Evolutionary conservation across 306 rosid genomes (phyloP), one percentile per base, ranked within the genome.

Genomic region (Ormosia semicastrata): DNA sequence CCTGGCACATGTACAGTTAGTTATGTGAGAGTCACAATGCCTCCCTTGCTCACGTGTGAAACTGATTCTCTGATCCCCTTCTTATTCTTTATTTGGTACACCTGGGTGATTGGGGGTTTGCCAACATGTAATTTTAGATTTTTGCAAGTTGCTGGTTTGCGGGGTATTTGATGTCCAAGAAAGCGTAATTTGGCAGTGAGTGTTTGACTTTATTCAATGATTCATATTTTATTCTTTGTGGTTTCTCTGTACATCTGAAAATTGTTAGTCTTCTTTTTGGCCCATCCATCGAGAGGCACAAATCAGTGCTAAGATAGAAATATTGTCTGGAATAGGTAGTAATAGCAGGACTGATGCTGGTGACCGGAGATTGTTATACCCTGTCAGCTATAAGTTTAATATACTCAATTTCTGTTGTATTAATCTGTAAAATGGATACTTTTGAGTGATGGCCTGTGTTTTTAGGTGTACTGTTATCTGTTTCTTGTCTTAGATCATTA

Each of bases 401-500:
- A 30, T 15, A 43, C 44, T 73, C 37, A 73, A 71, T 65, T 30
- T 72, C 39, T 63, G 63, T 47, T 80, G 46, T 49, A 65, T 73
- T 53, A 41, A 43, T 81, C 8, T 66, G 33, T 50, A 40, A 65
- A 41, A 12, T 40, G 77, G 65, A 24, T 24, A 40, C 46, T 54
- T 37, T 77, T 12, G 44, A 30, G 66, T 75, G 59, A 73, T 53
- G 29, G 40, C 39, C 49, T 30, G 69, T 79, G 34, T 37, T 57
- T 39, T 49, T 57, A 44, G 39, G n/a, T n/a, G n/a, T n/a, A 63
- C 29, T 29, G 24, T 77, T 29, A 44, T 83, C 13, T 65, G 64
- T 63, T 66, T 73, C 66, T 63, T 34, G 70, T 54, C 76, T 72
- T 43, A 5, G 63, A 57, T 54, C 58, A 57, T 82, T 82, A 9